phyloP scores from a whole-genome alignment of 192 early-diverging fungal species.

The Coemansia sp. region DNA sequence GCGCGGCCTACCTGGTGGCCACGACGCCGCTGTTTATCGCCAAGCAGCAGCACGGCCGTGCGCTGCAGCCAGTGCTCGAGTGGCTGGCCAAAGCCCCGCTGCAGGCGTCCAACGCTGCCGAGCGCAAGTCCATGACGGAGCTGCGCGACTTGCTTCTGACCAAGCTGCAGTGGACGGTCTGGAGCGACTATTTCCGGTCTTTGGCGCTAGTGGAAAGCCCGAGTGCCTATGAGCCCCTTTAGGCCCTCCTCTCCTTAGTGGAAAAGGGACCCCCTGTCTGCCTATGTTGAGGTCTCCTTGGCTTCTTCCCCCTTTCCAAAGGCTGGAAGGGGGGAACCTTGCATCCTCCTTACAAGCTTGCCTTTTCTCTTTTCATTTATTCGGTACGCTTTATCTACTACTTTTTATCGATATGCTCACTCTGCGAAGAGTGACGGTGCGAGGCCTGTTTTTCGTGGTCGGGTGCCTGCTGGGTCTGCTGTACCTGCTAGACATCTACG shows the following conservation, averaged over 20 bases:
- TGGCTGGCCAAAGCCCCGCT: conserved; percentile 59
- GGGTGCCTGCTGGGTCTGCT: conserved; percentile 3
- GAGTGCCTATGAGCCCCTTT: conserved; percentile 13
- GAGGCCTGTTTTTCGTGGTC: conserved; percentile 19
- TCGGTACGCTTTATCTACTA: background rate
- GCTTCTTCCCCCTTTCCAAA: background rate
- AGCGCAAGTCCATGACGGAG: conserved; percentile 51
- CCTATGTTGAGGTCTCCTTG: no score
- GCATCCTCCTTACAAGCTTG: no score
- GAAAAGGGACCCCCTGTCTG: no score
- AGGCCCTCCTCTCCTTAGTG: background rate
- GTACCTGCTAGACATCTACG: conserved; percentile 22
- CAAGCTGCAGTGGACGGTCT: conserved; percentile 64
- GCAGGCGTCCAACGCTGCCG: conserved; percentile 46
- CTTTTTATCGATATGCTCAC: no score
- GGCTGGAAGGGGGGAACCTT: background rate
- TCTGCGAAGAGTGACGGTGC: conserved; percentile 20
- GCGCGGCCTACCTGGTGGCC: conserved; percentile 49
- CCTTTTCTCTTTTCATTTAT: background rate
- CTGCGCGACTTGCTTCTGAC: conserved; percentile 54
- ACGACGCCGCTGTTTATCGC: conserved; percentile 54
- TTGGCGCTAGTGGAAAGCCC: conserved; percentile 17
- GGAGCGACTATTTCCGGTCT: conserved; percentile 52
- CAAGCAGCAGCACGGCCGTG: conserved; percentile 56
- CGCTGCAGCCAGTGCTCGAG: conserved; percentile 66